Base-by-base conservation (phyloP, 768 basidiomycete genomes). In the Ramaria sp. region DNA sequence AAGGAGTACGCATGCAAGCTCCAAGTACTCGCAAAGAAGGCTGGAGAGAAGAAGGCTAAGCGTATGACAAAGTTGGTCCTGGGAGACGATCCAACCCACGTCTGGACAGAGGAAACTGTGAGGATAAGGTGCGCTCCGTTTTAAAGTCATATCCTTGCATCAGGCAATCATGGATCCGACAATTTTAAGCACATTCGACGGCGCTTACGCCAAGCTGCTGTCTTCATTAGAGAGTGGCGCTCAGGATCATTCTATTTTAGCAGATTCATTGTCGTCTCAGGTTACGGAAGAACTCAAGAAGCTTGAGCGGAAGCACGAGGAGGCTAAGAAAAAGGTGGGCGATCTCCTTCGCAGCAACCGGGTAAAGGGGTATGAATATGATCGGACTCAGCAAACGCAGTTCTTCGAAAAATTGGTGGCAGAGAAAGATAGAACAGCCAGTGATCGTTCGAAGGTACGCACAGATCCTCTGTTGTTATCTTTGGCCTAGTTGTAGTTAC, bases 1-100 rank as follows among this genome's bases (percentile, higher is more conserved):
- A 80, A 84, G 52, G 89, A 92, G 66, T 91, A 89, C 65, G 86
- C 88, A 0, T 66, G 69, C 24, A 90, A 86, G 65, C 73, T 92
- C 10, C 82, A 84, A 64, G 68, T 73, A 15, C 68, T 92, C 33
- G 75, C 76, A 7, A 82, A 78, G 67, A 89, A 83, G 65, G 82
- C 83, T 1, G 69, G 73, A 10, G 90, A 91, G 45, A 87, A 82
- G 76, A 87, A 85, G 68, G 70, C 69, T 46, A 87, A 79, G 69
- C 74, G 74, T 56, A 78, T 78, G 57, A 64, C 72, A 0, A 64
- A 69, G 9, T 70, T 85, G 22, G 78, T 86, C 7, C 68, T 90
- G 10, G 90, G 88, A 37, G 76, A 75, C 24, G 82, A 81, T 47
- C 86, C 88, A 7, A 79, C 80, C 17, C 86, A 85, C 63, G 65